Conservation (phyloP, 257 asterid genomes). For the Forsythia viridissima region DNA sequence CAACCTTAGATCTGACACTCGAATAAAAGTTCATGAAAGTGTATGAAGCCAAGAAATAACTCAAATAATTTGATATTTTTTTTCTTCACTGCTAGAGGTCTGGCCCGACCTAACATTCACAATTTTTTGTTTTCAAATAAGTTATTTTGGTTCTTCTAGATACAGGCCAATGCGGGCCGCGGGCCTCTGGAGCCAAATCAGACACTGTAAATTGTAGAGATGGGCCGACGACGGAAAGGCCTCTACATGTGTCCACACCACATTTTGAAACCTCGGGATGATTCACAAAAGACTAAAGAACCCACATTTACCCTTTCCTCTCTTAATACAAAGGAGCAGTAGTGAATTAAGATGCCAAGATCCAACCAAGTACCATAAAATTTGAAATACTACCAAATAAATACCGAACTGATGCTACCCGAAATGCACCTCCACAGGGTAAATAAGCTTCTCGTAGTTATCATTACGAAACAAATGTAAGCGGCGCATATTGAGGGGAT, state of each 20-base stretch:
- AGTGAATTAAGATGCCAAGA: conserved; percentile 42
- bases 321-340: conserved; percentile 34
- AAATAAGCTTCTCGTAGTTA: neutral
- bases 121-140: neutral
- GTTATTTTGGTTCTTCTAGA: neutral
- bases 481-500: neutral
- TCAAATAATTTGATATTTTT: conserved; percentile 5
- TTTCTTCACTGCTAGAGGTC: neutral
- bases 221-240: neutral
- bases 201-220: neutral
- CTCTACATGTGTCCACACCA: too few relatives aligned
- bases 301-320: conserved; percentile 38
- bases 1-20: neutral
- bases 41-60: neutral
- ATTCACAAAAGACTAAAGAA: too few relatives aligned
- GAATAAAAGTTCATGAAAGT: neutral
- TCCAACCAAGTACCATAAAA: conserved; percentile 25
- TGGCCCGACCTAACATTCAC: neutral
- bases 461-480: too few relatives aligned
- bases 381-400: neutral
- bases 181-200: neutral
- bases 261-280: too few relatives aligned
- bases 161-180: neutral
- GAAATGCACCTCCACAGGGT: neutral
- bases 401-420: neutral